phyloP scores from a whole-genome alignment of 1,284 basidiomycete genomes.

The Xerocomus minutiporus region DNA sequence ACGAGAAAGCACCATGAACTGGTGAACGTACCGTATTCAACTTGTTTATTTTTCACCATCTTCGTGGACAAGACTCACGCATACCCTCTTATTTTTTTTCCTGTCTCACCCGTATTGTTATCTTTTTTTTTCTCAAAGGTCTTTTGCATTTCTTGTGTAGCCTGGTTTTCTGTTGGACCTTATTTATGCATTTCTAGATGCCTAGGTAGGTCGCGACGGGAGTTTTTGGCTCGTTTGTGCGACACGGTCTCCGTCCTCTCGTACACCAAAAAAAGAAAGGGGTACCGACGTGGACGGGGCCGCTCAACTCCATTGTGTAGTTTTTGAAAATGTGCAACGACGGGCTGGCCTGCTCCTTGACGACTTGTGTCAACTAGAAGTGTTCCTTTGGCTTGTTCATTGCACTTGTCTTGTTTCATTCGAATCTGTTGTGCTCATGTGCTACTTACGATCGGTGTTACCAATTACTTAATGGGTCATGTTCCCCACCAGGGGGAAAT shows the following conservation, averaged over 20 bases:
- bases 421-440: background rate
- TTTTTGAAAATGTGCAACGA: constrained; percentile 5
- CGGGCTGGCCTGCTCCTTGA: constrained; percentile 21
- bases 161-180: constrained; percentile 19
- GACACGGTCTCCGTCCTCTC: background rate
- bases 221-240: constrained; percentile 2
- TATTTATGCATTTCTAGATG: constrained; percentile 24
- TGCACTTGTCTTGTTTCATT: background rate
- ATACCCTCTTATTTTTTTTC: constrained; percentile 15
- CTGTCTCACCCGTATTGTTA: constrained; percentile 10
- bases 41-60: background rate
- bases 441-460: background rate
- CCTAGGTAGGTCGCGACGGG: constrained; percentile 19
- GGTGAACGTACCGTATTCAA: constrained; percentile 37
- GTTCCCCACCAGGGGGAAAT: background rate
- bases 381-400: background rate
- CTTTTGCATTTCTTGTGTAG: constrained; percentile 9
- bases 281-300: background rate
- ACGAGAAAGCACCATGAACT: constrained; percentile 70
- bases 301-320: constrained; percentile 3
- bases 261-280: background rate
- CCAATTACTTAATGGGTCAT: background rate
- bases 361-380: constrained; percentile 7
- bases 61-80: constrained; percentile 8
- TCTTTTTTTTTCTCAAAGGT: constrained; percentile 2